Evolutionary conservation across 129 eudicot genomes (phyloP).

Genomic region (Glebionis coronaria): DNA sequence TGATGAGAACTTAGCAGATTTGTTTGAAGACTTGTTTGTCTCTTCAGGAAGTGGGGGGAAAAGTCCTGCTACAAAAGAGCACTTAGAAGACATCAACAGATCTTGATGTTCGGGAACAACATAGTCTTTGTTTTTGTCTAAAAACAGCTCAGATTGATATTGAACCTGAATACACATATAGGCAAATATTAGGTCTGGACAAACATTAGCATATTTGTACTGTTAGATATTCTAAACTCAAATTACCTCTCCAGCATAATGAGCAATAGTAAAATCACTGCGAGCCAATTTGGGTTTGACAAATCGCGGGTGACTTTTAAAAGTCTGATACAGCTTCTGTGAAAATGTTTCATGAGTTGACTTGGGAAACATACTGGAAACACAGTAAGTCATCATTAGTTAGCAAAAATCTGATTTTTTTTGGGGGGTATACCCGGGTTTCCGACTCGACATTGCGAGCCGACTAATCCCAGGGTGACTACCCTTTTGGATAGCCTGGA

Average conservation of each 20-base stretch:
- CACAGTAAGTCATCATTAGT: conserved; percentile 24
- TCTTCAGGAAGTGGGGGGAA: conserved; percentile 88
- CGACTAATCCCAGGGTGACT: too few relatives aligned
- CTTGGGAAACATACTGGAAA: conserved; percentile 95
- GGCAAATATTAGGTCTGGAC: conserved; percentile 19
- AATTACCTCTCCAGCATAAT: conserved; percentile 96
- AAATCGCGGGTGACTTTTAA: conserved; percentile 72
- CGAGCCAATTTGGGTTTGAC: conserved; percentile 93
- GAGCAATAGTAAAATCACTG: conserved; percentile 86
- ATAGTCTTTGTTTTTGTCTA: conserved; percentile 97
- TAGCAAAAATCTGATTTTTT: conserved; percentile 12
- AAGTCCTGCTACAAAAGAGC: conserved; percentile 83
- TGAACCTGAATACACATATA: conserved; percentile 56
- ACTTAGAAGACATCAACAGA: conserved; percentile 79
- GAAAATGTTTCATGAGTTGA: conserved; percentile 97
- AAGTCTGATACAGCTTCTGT: conserved; percentile 92
- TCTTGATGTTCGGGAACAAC: conserved; percentile 99
- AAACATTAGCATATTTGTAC: conserved; percentile 17
- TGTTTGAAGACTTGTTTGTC: conserved; percentile 66
- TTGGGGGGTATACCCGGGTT: too few relatives aligned
- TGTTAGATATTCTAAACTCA: conserved; percentile 1
- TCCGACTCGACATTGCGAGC: too few relatives aligned
- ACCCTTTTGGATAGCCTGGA: too few relatives aligned
- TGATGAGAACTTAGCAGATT: conserved; percentile 94
- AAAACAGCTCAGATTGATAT: conserved; percentile 83